phyloP scores from a whole-genome alignment of 2,329 filamentous ascomycete species.

The Mariannaea elegans region DNA sequence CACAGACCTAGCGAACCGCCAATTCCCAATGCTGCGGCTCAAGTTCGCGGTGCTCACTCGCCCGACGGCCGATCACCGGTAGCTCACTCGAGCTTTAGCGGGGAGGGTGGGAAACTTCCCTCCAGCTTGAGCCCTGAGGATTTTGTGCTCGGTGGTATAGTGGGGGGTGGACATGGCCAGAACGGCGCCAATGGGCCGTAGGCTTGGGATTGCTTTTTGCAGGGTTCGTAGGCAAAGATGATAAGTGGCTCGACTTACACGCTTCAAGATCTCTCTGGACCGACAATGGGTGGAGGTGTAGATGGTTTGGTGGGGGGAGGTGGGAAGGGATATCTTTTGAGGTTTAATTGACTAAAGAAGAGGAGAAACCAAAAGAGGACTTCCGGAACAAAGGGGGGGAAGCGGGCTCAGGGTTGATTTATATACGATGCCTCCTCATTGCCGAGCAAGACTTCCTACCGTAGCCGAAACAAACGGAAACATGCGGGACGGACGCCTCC shows the following conservation, averaged over 20 bases:
- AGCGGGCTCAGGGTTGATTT: constrained; percentile 31
- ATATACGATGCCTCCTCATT: constrained; percentile 36
- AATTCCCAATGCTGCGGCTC: constrained; percentile 10
- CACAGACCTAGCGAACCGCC: background rate
- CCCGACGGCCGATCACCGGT: background rate
- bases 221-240: constrained; percentile 23
- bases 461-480: constrained; percentile 45
- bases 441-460: constrained; percentile 41
- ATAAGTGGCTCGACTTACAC: constrained; percentile 37
- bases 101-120: background rate
- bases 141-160: constrained; percentile 38
- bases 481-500: constrained; percentile 41
- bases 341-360: constrained; percentile 11
- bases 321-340: constrained; percentile 14
- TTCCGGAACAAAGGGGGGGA: constrained; percentile 16
- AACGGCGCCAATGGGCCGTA: constrained; percentile 26
- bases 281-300: constrained; percentile 28
- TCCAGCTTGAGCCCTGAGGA: constrained; percentile 25
- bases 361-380: constrained; percentile 1
- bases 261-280: constrained; percentile 28
- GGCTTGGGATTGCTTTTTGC: constrained; percentile 32
- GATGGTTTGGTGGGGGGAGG: constrained; percentile 13
- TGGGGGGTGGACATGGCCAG: constrained; percentile 28
- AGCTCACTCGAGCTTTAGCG: constrained; percentile 31
- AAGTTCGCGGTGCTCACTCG: background rate